phyloP scores from a whole-genome alignment of 2,329 filamentous ascomycete genomes.

The Aureobasidium sp. region DNA sequence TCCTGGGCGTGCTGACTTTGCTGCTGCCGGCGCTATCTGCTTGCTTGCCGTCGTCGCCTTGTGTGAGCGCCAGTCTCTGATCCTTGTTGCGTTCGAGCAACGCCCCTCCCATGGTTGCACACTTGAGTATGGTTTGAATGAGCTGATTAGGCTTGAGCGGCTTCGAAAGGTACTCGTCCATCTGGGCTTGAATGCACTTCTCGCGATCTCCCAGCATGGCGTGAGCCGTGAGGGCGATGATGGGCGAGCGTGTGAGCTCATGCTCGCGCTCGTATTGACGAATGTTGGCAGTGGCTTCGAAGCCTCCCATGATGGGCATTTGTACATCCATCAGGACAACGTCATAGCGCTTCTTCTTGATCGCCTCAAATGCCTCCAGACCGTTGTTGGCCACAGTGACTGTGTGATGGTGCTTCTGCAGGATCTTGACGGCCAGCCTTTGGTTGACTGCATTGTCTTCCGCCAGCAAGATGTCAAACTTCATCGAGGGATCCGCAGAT shows the following conservation, averaged over 20 bases:
- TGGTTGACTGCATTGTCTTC: conserved; percentile 99
- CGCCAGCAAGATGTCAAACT: conserved; percentile 88
- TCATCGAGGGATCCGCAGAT: conserved; percentile 87
- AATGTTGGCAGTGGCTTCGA: conserved; percentile 95
- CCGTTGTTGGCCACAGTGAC: conserved; percentile 94
- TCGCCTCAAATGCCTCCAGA: conserved; percentile 83
- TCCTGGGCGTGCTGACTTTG: conserved; percentile 14
- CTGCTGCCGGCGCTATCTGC: neutral
- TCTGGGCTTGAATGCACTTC: conserved; percentile 96
- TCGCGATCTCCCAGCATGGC: conserved; percentile 98
- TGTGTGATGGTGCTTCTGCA: conserved; percentile 92
- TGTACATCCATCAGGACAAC: conserved; percentile 99
- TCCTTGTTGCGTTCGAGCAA: conserved; percentile 68
- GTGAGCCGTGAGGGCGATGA: conserved; percentile 93
- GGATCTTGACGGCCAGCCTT: conserved; percentile 87
- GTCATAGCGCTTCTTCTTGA: conserved; percentile 88
- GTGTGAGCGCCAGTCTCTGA: conserved; percentile 27
- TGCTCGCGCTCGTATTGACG: conserved; percentile 85
- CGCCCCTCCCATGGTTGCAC: conserved; percentile 80
- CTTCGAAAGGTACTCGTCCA: conserved; percentile 98
- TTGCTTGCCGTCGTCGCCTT: conserved; percentile 9
- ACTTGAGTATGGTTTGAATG: conserved; percentile 96
- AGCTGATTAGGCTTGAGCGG: conserved; percentile 94
- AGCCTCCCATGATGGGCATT: conserved; percentile 99
- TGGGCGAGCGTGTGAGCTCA: conserved; percentile 76